Evolutionary conservation across 768 basidiomycete genomes (phyloP).

Genomic region (Lanmaoa pseudosensibilis): DNA sequence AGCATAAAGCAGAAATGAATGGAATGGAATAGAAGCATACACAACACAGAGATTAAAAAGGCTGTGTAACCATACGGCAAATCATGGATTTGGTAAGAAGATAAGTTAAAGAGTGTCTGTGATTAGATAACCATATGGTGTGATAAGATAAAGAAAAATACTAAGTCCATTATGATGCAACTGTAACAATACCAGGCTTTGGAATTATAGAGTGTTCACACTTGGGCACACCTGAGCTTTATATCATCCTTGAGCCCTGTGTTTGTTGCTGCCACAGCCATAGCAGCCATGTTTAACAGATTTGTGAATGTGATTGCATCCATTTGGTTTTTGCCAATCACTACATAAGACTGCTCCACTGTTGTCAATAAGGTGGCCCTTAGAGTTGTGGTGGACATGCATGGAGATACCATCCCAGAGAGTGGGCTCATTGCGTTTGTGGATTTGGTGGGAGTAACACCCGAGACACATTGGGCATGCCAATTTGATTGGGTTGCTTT

Average conservation of each 20-base stretch:
- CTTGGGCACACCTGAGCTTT: background rate
- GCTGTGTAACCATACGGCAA: too few species aligned
- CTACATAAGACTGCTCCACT: background rate
- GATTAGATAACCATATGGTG: too few species aligned
- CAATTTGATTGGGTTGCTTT: background rate
- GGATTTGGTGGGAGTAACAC: background rate
- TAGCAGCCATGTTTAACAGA: background rate
- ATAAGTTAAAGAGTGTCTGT: too few species aligned
- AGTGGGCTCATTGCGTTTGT: background rate
- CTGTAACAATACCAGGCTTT: too few species aligned
- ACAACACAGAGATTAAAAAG: too few species aligned
- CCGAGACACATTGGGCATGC: background rate
- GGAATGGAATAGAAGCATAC: too few species aligned
- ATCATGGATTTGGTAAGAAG: too few species aligned
- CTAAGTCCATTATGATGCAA: too few species aligned
- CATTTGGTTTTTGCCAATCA: background rate
- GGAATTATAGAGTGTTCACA: background rate
- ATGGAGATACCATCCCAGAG: background rate
- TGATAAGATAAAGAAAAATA: too few species aligned
- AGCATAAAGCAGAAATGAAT: too few species aligned
- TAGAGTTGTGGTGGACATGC: accelerated
- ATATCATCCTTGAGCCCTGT: background rate
- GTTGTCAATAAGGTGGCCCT: background rate
- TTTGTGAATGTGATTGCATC: background rate
- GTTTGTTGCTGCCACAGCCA: too few species aligned